Evolutionary conservation across 805 yeast genomes (phyloP), one percentile per base, ranked within the genome.

Genomic region (Lachancea lanzarotensis): DNA sequence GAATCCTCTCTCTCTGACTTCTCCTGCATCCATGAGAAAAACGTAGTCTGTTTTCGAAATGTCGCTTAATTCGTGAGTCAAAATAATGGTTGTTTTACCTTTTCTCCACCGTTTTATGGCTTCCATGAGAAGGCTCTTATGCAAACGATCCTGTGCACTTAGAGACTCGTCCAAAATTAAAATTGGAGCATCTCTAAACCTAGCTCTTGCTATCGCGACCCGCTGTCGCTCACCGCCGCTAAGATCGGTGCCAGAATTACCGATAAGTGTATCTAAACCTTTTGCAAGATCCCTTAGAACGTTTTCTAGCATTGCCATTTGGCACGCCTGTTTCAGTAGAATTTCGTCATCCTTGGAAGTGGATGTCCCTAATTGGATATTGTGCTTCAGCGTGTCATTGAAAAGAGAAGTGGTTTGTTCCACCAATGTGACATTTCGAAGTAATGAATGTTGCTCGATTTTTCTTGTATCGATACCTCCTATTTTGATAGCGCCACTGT

Each of bases 181-280:
- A 4, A 93, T 73, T 0, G 90, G 86, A 0, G 95, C 64, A 55
- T 93, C 75, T 49, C 87, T 71, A 3, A 89, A 47, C 45, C 71
- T 72, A 0, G 97, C 97, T 44, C 97, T 72, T 0, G 98, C 96
- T 25, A 93, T 56, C 0, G 91, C 84, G 2, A 93, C 70, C 49
- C 90, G 70, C 63, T 93, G 98, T 45, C 73, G 76, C 60, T 93
- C 96, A 0, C 99, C 99, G 3, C 98, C 98, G 51, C 96, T 86
- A 8, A 91, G 66, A 1, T 70, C 55, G 2, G 73, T 56, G 2
- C 78, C 76, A 11, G 68, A 65, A 1, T 57, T 54, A 0, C 80
- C 76, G 8, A 86, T 50, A 2, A 57, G 48, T 0, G 85, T 77
- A 15, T 82, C 71, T 2, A 78, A 30, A 0, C 90, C 87, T 3